Conservation (phyloP, 1,284 basidiomycete genomes). For the Fomitopsis palustris region DNA sequence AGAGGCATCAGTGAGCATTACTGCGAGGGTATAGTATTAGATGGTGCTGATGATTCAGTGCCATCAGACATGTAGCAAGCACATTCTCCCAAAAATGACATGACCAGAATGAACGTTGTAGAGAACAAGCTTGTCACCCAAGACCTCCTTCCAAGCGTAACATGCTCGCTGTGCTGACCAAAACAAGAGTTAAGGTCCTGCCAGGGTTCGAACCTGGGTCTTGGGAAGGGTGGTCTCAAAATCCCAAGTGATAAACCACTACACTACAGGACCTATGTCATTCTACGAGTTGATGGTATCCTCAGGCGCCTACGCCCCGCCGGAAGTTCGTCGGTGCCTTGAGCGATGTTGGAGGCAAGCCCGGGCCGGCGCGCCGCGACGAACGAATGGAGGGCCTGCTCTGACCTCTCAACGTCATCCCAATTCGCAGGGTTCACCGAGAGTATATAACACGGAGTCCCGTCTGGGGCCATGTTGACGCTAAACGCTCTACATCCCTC, state of each 20-base stretch:
- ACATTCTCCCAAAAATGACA: too few relatives aligned
- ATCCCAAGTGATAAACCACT: constrained; percentile 4
- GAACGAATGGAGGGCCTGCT: neutral
- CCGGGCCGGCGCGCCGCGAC: neutral
- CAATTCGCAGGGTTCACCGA: neutral
- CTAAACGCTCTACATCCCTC: neutral
- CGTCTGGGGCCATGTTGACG: neutral
- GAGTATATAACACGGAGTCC: neutral
- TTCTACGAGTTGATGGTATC: neutral
- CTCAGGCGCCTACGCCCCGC: neutral
- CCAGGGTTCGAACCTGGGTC: constrained; percentile 4
- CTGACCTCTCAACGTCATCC: neutral
- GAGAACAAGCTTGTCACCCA: too few relatives aligned
- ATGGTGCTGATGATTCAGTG: too few relatives aligned
- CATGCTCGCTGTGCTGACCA: too few relatives aligned
- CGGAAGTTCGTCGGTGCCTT: neutral
- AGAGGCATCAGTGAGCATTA: too few relatives aligned
- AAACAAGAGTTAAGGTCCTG: neutral
- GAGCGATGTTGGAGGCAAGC: too few relatives aligned
- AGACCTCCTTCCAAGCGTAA: too few relatives aligned
- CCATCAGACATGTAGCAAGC: too few relatives aligned
- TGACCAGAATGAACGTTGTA: too few relatives aligned
- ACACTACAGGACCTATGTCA: neutral
- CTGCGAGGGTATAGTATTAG: too few relatives aligned
- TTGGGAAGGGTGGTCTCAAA: neutral